Percentiles rank a stretch among this genome's conserved stretches.
Evolutionary conservation across 2,329 filamentous ascomycete species (phyloP).

Genomic region (Sporothrix brasiliensis): DNA sequence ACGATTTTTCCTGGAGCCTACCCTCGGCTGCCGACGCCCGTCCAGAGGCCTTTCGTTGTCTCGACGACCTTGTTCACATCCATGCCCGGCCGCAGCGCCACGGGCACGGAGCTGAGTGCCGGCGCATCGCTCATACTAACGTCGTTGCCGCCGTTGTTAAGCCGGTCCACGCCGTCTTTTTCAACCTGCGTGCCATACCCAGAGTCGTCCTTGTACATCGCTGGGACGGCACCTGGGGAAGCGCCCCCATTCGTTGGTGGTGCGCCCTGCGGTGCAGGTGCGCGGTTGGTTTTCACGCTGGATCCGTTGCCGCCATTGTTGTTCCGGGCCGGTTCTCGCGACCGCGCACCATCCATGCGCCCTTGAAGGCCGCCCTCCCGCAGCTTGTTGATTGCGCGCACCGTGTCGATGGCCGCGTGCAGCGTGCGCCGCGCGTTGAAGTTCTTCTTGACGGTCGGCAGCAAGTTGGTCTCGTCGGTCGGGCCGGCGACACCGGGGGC

Average conservation of each 20-base stretch:
- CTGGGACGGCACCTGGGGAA: not conserved
- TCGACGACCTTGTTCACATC: slow-evolving; percentile 62
- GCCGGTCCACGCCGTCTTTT: slow-evolving; percentile 23
- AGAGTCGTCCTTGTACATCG: slow-evolving; percentile 51
- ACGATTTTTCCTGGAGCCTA: slow-evolving; percentile 8
- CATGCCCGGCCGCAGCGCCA: slow-evolving; percentile 58
- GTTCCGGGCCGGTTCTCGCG: slow-evolving; percentile 51
- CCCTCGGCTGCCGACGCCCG: slow-evolving; percentile 40
- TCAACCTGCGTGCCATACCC: slow-evolving; percentile 53
- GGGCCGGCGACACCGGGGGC: slow-evolving; percentile 36
- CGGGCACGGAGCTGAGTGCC: slow-evolving; percentile 43
- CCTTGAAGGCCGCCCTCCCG: slow-evolving; percentile 56
- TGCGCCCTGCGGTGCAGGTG: slow-evolving; percentile 6
- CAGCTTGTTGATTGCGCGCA: slow-evolving; percentile 71
- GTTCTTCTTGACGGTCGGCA: slow-evolving; percentile 73
- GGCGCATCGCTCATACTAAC: slow-evolving; percentile 54
- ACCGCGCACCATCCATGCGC: slow-evolving; percentile 64
- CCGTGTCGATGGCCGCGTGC: slow-evolving; percentile 71
- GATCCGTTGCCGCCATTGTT: not conserved
- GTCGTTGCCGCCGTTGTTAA: slow-evolving; percentile 43
- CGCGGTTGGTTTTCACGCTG: slow-evolving; percentile 33
- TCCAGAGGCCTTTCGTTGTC: slow-evolving; percentile 67
- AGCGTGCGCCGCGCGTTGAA: slow-evolving; percentile 71
- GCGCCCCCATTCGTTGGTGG: not conserved
- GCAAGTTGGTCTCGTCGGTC: slow-evolving; percentile 60